Evolutionary conservation across 2,329 filamentous ascomycete species (phyloP), one percentile per base, ranked within the genome.

Genomic region (Calonectria fujianensis): DNA sequence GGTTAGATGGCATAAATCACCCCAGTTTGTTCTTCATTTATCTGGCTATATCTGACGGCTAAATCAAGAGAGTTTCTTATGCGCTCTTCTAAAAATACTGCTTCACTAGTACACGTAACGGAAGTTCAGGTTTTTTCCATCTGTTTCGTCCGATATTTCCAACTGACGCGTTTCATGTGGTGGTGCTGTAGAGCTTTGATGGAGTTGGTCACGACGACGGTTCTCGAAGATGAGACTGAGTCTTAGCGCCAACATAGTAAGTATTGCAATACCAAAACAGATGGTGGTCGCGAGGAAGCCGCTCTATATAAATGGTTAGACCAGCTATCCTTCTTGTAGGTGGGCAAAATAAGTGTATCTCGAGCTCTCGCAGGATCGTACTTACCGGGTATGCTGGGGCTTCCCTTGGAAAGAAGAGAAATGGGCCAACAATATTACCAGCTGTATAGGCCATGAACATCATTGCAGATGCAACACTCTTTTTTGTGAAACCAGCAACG

Each of bases 401-500:
- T 48, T 80, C 78, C 0, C 59, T 54, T 4, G 78, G 45, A 1
- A 80, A 80, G 54, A 80, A 80, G 0, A 80, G 52, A n/a, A 80
- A 80, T 8, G 78, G 78, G 0, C 78, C 78, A 7, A 79, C 75
- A 1, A 80, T 80, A 3, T 80, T 80, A 0, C 78, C 78, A 3
- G 52, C 41, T 0, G 78, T 79, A 14, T 80, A 80, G 2, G 77
- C 73, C 70, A 79, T 77, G 2, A 80, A 79, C 78, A 80, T 77
- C 78, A 80, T 80, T 0, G 78, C 77, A 0, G 77, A 72, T 0
- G 78, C 77, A 2, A 79, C 74, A 24, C 74, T 78, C 69, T 80
- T 80, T 61, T 80, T 80, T 0, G 78, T 80, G 24, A 79, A 80
- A 0, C 78, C 78, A 7, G 77, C 78, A 0, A 80, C 74, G 0